phyloP scores from a whole-genome alignment of 257 asterid species.

The Voacanga thouarsii region DNA sequence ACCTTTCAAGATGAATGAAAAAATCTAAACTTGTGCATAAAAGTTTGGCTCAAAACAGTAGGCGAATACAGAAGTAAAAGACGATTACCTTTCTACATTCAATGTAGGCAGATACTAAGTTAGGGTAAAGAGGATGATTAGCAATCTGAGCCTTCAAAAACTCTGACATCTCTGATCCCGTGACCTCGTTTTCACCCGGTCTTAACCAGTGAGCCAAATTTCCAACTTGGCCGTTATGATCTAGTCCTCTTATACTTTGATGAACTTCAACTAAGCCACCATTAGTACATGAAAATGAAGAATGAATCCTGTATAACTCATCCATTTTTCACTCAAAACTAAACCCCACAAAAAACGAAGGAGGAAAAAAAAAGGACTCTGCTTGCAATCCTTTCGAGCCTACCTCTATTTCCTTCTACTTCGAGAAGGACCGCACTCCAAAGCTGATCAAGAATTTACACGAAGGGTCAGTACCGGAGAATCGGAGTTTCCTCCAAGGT shows the following conservation, averaged over 20 bases:
- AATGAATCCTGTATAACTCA: constrained; percentile 49
- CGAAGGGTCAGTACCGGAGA: background rate
- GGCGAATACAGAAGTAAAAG: background rate
- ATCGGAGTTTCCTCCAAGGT: background rate
- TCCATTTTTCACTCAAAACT: constrained; percentile 25
- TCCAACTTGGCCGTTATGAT: constrained; percentile 14
- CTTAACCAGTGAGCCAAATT: background rate
- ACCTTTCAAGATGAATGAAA: constrained; percentile 34
- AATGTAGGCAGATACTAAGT: constrained; percentile 63
- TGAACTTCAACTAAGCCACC: constrained; percentile 13
- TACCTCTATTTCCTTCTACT: background rate
- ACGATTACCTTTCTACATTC: constrained; percentile 63
- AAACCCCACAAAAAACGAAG: background rate
- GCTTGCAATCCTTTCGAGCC: background rate
- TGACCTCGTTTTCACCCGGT: constrained; percentile 3
- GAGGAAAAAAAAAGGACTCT: background rate
- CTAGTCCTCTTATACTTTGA: constrained; percentile 12
- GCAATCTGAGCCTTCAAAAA: constrained; percentile 70
- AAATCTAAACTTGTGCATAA: background rate
- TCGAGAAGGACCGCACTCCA: constrained; percentile 2
- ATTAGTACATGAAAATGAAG: constrained; percentile 32
- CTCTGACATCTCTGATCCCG: constrained; percentile 37
- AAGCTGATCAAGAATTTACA: background rate
- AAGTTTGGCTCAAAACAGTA: background rate
- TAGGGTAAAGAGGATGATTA: constrained; percentile 80